phyloP scores from a whole-genome alignment of 495 filamentous ascomycete genomes.

The Neurospora hispaniola region DNA sequence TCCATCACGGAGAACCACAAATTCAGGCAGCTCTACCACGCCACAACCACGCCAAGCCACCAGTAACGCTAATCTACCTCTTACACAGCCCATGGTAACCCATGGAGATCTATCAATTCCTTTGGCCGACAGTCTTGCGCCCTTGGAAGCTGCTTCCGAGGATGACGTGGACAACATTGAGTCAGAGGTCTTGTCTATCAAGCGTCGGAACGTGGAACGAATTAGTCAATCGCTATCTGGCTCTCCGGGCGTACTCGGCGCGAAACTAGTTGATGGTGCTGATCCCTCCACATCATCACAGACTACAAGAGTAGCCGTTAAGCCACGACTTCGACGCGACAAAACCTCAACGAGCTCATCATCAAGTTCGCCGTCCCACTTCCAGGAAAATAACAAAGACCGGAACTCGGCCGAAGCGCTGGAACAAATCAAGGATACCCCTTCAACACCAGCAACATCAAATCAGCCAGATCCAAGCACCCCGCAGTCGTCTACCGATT shows the following conservation, averaged over 20 bases:
- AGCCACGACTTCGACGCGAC: background rate
- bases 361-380: background rate
- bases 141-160: constrained; percentile 10
- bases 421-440: background rate
- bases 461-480: background rate
- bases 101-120: background rate
- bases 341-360: background rate
- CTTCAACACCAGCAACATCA: background rate
- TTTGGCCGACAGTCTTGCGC: background rate
- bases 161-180: background rate
- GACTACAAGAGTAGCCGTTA: background rate
- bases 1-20: background rate
- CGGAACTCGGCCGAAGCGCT: background rate
- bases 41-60: constrained; percentile 1
- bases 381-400: background rate
- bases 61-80: background rate
- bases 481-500: background rate
- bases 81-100: constrained; percentile 6
- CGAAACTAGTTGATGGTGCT: background rate
- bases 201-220: background rate
- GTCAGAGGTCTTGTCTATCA: background rate
- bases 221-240: background rate
- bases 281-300: background rate
- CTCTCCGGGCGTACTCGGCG: background rate
- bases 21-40: constrained; percentile 3